These are phyloP conservation scores for Geotrichum cucujoidarum DNA, from an alignment of 1,139 yeast genomes.

Conservation along the genomic window DNA sequence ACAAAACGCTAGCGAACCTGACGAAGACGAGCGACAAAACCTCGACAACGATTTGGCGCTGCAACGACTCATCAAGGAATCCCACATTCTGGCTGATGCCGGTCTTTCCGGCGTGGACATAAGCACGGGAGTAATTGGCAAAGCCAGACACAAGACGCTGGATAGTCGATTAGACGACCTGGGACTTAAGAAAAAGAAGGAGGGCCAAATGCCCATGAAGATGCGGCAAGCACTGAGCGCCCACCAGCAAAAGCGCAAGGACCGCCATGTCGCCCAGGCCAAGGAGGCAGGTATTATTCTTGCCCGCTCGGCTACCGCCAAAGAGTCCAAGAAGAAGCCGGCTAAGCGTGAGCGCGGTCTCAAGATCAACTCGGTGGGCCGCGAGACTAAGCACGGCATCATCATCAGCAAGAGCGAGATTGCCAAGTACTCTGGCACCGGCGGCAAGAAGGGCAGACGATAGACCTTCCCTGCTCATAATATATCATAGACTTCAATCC, in stretches of 20 bases:
- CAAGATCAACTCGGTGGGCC: slow-evolving; percentile 72
- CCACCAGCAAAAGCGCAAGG: slow-evolving; percentile 38
- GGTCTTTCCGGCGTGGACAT: slow-evolving; percentile 68
- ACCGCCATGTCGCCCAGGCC: slow-evolving; percentile 61
- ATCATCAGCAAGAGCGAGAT: slow-evolving; percentile 69
- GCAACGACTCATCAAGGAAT: slow-evolving; percentile 76
- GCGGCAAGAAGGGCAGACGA: neutral
- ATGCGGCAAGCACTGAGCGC: slow-evolving; percentile 79
- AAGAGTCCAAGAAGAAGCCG: slow-evolving; percentile 34
- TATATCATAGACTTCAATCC: too few relatives aligned
- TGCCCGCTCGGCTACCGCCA: slow-evolving; percentile 57
- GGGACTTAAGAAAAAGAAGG: slow-evolving; percentile 40
- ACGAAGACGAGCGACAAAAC: slow-evolving; percentile 38
- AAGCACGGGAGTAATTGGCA: slow-evolving; percentile 71
- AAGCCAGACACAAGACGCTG: slow-evolving; percentile 68
- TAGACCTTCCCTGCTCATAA: neutral
- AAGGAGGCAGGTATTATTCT: slow-evolving; percentile 82
- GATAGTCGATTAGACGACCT: slow-evolving; percentile 59
- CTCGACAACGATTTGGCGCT: slow-evolving; percentile 76
- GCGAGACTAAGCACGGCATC: slow-evolving; percentile 74
- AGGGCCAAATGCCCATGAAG: slow-evolving; percentile 82
- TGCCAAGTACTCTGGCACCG: slow-evolving; percentile 28
- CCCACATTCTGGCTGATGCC: slow-evolving; percentile 69
- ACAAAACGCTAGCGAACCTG: slow-evolving; percentile 11
- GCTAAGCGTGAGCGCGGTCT: slow-evolving; percentile 68